A percentile compares a stretch with the other conserved stretches of the same genome.
phyloP scores from a whole-genome alignment of 2,329 filamentous ascomycete species.

The Arthrinium puccinioides region DNA sequence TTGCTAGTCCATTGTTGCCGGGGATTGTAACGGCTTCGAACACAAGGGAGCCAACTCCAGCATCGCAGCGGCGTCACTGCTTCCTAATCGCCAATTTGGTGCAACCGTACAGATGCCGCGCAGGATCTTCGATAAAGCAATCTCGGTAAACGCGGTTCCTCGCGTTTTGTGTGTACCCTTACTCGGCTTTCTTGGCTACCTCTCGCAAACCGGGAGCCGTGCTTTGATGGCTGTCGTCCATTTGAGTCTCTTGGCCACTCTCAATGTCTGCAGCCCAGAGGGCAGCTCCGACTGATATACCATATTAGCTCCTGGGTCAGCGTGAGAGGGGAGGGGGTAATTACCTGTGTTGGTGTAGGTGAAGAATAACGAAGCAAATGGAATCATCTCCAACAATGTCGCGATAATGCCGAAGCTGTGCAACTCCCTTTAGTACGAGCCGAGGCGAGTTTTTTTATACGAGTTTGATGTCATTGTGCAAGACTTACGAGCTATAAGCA shows the following conservation, averaged over 20 bases:
- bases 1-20: no score
- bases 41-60: no score
- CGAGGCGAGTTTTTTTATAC: not conserved
- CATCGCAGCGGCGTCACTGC: no score
- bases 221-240: slow-evolving; percentile 39
- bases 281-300: slow-evolving; percentile 66
- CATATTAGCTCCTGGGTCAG: not conserved
- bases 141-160: slow-evolving; percentile 15
- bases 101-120: no score
- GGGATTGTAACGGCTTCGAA: no score
- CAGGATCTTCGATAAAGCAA: slow-evolving; percentile 15
- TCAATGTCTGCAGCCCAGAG: slow-evolving; percentile 92
- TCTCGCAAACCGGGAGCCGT: slow-evolving; percentile 44
- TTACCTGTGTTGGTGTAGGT: slow-evolving; percentile 78
- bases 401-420: slow-evolving; percentile 66
- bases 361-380: slow-evolving; percentile 75
- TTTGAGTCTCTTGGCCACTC: slow-evolving; percentile 38
- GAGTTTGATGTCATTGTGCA: slow-evolving; percentile 4
- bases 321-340: slow-evolving; percentile 7
- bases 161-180: slow-evolving; percentile 14
- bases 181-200: slow-evolving; percentile 41
- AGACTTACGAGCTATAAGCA: slow-evolving; percentile 70
- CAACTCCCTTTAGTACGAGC: not conserved
- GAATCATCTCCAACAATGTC: slow-evolving; percentile 77
- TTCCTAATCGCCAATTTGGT: slow-evolving; percentile 1